phyloP scores from a whole-genome alignment of 495 filamentous ascomycete genomes.

The Penicillium herquei region DNA sequence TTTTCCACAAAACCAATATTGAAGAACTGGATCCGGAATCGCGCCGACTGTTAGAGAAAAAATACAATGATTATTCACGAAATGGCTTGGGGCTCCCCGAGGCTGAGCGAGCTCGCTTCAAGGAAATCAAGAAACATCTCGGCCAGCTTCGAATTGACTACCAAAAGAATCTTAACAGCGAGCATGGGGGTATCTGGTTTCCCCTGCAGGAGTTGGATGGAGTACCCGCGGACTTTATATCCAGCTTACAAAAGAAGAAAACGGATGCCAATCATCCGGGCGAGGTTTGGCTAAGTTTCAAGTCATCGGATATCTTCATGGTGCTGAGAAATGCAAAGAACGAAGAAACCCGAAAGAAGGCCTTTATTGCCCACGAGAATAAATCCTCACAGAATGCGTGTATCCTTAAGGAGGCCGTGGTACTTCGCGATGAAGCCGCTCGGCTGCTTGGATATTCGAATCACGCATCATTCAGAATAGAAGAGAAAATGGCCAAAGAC shows the following conservation, averaged over 20 bases:
- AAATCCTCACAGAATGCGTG: neutral
- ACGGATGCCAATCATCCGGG: neutral
- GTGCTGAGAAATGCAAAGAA: neutral
- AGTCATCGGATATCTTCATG: neutral
- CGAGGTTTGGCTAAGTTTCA: neutral
- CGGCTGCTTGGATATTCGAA: neutral
- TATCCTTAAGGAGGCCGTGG: neutral
- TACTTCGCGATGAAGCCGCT: neutral
- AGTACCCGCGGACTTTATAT: neutral
- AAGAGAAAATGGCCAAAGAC: neutral
- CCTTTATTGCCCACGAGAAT: neutral
- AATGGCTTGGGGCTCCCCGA: neutral
- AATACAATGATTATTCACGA: neutral
- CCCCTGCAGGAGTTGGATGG: neutral
- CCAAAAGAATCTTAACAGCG: neutral
- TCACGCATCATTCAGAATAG: neutral
- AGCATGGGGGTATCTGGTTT: neutral
- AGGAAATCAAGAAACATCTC: neutral
- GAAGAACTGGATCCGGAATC: neutral
- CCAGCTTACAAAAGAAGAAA: neutral
- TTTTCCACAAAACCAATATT: neutral
- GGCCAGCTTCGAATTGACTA: neutral
- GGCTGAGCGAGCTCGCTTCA: neutral
- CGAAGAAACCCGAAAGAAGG: neutral
- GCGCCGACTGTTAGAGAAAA: neutral